These are phyloP conservation scores for Murraya koenigii DNA, from an alignment of 345 rosid genomes.

Conservation along the genomic window DNA sequence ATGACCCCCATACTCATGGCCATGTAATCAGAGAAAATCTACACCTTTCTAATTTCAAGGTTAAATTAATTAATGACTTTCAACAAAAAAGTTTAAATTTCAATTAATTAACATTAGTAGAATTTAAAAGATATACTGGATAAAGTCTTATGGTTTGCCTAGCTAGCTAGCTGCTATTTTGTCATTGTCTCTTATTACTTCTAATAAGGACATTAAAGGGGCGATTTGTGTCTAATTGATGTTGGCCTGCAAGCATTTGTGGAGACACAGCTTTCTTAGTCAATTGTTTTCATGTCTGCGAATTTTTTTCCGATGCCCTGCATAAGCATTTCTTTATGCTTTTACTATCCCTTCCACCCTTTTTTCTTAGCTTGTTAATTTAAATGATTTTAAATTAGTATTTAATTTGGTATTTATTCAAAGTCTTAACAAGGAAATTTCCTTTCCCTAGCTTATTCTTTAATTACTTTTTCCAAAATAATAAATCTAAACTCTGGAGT, in stretches of 20 bases:
- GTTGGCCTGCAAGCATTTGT: slow-evolving; percentile 18
- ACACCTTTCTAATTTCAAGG: too few relatives aligned
- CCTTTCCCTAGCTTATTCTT: not conserved
- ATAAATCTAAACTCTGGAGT: not conserved
- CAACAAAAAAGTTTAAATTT: too few relatives aligned
- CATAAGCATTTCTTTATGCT: not conserved
- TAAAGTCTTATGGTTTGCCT: not conserved
- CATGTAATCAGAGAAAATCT: slow-evolving; percentile 22
- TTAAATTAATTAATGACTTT: too few relatives aligned
- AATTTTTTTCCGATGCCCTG: slow-evolving; percentile 7
- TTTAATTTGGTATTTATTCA: not conserved
- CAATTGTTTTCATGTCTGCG: slow-evolving; percentile 36
- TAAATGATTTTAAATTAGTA: slow-evolving; percentile 1
- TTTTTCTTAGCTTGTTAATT: not conserved
- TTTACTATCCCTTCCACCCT: slow-evolving; percentile 6
- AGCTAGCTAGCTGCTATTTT: slow-evolving; percentile 8
- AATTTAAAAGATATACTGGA: not conserved
- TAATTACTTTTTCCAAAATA: not conserved
- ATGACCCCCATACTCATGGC: slow-evolving; percentile 40
- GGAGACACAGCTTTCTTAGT: slow-evolving; percentile 24
- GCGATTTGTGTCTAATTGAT: slow-evolving; percentile 31
- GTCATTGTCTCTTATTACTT: slow-evolving; percentile 31
- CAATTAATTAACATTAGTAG: too few relatives aligned
- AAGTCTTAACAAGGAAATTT: not conserved
- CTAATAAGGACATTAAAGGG: slow-evolving; percentile 20